Base-by-base conservation (phyloP, 2,329 filamentous ascomycete species). In the Colletotrichum euphorbiae region DNA sequence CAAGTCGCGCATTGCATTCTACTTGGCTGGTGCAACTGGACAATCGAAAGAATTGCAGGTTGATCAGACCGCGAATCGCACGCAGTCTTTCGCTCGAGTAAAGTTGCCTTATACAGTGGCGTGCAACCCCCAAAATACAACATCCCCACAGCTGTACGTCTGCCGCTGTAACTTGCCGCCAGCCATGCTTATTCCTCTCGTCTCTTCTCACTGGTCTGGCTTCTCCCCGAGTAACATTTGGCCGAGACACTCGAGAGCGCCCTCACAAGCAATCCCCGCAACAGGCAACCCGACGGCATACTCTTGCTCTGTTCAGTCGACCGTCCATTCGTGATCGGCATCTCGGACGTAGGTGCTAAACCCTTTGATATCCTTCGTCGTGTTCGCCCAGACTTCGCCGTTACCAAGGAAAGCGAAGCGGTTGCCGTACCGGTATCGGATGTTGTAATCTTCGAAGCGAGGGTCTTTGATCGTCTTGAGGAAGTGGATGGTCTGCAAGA, bases 301-400 rank as follows among this genome's bases (percentile, higher is more conserved):
- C n/a, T 42, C 43, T n/a, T 19, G 36, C 6, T 17, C 38, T n/a
- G 3, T 51, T 61, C 77, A 83, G 31, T 82, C 82, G 43, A 84
- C 76, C 43, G 74, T 75, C 82, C 82, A 83, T 28, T 81, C 80
- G 54, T 80, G 75, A 68, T 84, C 82, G 40, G 72, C 76, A 69
- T 77, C 79, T 55, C 81, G 77, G 61, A 84, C 79, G 67, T 83
- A 84, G 4, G 81, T 78, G 62, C 79, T 80, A 43, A 84, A 71
- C 3, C 81, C 81, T 21, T 75, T 72, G 33, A 80, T 72, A 59
- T 82, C 79, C 40, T 76, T 75, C 7, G 76, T 79, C 15, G 75
- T 74, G 59, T 79, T 80, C 4, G 81, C 80, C 74, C 83, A 83
- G 24, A 83, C 78, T 70, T 82, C 78, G 31, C 82, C 82, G 75